A percentile compares a stretch with the other conserved stretches of the same genome.
phyloP scores from a whole-genome alignment of 345 rosid species.

The Camelina hispida region DNA sequence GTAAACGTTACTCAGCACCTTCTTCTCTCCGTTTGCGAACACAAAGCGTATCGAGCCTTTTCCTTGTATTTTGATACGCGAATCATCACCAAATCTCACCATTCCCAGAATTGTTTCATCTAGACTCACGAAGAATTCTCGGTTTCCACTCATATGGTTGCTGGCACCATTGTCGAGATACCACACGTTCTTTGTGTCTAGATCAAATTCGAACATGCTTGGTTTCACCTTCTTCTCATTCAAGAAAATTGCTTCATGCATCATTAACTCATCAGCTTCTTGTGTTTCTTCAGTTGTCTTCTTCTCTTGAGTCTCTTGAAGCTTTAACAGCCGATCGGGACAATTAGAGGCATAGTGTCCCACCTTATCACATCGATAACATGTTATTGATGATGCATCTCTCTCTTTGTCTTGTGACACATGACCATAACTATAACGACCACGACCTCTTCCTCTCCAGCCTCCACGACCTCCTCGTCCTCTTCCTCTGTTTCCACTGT shows the following conservation, averaged over 20 bases:
- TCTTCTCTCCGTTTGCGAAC: background rate
- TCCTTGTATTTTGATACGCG: background rate
- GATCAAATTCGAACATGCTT: background rate
- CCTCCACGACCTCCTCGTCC: background rate
- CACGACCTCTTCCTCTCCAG: background rate
- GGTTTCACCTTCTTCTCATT: background rate
- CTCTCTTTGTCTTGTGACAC: too few species aligned
- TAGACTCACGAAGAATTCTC: background rate
- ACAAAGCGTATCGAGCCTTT: background rate
- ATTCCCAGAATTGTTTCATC: background rate
- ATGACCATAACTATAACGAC: background rate
- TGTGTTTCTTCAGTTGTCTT: background rate
- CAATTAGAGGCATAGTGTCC: background rate
- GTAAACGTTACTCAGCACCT: fast-evolving
- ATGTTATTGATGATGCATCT: too few species aligned
- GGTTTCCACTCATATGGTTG: background rate
- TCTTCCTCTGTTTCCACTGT: background rate
- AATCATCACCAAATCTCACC: background rate
- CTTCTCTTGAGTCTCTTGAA: background rate
- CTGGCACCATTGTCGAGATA: background rate
- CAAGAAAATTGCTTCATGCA: background rate
- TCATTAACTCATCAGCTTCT: background rate
- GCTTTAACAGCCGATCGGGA: background rate
- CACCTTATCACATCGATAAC: background rate
- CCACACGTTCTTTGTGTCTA: background rate